phyloP scores from a whole-genome alignment of 495 filamentous ascomycete species.

The Penicillium herquei region DNA sequence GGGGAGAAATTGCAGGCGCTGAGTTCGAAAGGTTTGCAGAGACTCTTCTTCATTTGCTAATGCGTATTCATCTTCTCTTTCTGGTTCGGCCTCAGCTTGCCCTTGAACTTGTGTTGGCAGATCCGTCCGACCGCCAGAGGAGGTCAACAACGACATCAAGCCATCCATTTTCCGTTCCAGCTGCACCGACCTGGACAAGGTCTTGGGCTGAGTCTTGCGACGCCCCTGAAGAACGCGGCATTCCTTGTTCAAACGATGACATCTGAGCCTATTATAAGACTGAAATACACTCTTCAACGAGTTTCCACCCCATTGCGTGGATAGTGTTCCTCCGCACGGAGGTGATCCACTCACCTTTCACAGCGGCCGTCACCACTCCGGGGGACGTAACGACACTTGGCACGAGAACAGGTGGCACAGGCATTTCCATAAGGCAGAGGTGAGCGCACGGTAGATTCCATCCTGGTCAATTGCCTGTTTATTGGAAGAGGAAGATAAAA shows the following conservation, averaged over 20 bases:
- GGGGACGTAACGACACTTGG: not conserved
- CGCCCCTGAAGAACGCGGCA: not conserved
- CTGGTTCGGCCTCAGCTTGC: not conserved
- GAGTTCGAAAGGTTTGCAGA: not conserved
- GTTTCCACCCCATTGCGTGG: no score
- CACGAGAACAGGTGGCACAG: not conserved
- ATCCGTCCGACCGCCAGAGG: no score
- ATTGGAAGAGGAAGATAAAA: not conserved
- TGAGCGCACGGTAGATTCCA: not conserved
- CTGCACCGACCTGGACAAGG: not conserved
- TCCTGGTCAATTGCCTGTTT: not conserved
- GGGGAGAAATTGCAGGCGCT: not conserved
- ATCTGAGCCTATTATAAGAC: not conserved
- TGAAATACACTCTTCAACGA: not conserved
- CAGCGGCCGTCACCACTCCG: not conserved
- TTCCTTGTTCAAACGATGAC: not conserved
- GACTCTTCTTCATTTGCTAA: not conserved
- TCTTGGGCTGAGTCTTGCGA: not conserved
- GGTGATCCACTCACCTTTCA: not conserved
- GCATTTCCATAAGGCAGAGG: not conserved
- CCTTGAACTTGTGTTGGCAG: not conserved
- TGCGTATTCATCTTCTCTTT: not conserved
- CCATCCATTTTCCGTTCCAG: not conserved
- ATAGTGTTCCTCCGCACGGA: not conserved
- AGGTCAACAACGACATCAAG: not conserved